phyloP scores from a whole-genome alignment of 2,329 filamentous ascomycete species.

The Colletotrichum filicis region DNA sequence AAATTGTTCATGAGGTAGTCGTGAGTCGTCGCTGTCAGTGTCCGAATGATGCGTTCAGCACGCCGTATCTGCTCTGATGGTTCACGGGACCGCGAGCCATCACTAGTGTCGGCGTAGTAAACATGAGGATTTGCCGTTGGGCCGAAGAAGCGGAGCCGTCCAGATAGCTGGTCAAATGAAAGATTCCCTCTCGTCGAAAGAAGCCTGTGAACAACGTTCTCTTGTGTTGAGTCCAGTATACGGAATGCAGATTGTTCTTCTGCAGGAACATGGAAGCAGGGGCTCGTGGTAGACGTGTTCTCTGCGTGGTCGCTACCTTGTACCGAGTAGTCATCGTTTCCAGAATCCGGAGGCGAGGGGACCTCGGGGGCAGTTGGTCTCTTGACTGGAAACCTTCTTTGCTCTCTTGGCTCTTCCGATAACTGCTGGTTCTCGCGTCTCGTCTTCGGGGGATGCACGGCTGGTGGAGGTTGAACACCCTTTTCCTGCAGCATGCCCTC shows the following conservation, averaged over 20 bases:
- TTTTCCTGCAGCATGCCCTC: constrained; percentile 62
- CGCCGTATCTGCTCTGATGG: constrained; percentile 55
- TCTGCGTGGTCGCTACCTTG: constrained; percentile 41
- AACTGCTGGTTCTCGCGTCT: constrained; percentile 48
- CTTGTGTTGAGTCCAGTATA: constrained; percentile 53
- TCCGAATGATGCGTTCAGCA: constrained; percentile 59
- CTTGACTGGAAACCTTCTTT: constrained; percentile 13
- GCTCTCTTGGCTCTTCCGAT: constrained; percentile 35
- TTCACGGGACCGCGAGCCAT: constrained; percentile 49
- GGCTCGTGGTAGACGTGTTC: constrained; percentile 13
- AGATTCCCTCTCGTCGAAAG: constrained; percentile 61
- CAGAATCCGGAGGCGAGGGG: constrained; percentile 46
- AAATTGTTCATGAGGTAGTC: constrained; percentile 64
- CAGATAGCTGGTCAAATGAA: constrained; percentile 61
- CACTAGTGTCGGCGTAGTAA: constrained; percentile 51
- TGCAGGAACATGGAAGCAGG: constrained; percentile 37
- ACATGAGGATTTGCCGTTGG: constrained; percentile 65
- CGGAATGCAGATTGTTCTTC: constrained; percentile 48
- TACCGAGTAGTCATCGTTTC: constrained; percentile 44
- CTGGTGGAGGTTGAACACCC: constrained; percentile 60
- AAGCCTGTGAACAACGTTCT: constrained; percentile 59
- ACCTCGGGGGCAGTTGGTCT: constrained; percentile 38
- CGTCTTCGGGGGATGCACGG: constrained; percentile 64
- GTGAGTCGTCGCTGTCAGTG: constrained; percentile 57
- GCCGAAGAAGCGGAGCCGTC: constrained; percentile 62